phyloP scores from a whole-genome alignment of 257 asterid species.

The Cynanchum wilfordii region DNA sequence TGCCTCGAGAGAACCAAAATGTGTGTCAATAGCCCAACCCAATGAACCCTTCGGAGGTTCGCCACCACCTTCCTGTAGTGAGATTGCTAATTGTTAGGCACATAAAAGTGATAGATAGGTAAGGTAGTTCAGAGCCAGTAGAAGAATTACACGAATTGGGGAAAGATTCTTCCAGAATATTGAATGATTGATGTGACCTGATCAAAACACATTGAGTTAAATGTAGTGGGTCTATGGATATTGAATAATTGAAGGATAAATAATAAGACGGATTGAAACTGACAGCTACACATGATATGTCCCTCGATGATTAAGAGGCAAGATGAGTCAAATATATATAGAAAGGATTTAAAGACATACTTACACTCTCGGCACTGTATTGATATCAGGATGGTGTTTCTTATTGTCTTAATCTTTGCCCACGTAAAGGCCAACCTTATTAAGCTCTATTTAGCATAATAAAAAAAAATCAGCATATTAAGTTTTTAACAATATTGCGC shows the following conservation, averaged over 20 bases:
- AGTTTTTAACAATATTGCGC: not conserved
- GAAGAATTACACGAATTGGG: constrained; percentile 55
- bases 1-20: constrained; percentile 66
- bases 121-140: constrained; percentile 3
- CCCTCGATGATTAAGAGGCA: not conserved
- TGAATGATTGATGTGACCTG: constrained; percentile 90
- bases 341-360: not conserved
- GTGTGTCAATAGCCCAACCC: constrained; percentile 57
- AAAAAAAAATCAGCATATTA: not conserved
- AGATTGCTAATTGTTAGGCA: constrained; percentile 7
- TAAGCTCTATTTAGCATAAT: not conserved
- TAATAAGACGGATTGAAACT: not conserved
- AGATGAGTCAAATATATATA: not conserved
- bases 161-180: constrained; percentile 94
- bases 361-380: not conserved
- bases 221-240: not conserved
- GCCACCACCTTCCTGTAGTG: constrained; percentile 73
- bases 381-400: too few relatives aligned
- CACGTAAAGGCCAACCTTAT: not conserved
- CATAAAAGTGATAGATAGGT: not conserved
- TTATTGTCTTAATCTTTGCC: not conserved
- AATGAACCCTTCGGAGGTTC: constrained; percentile 69
- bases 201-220: constrained; percentile 14
- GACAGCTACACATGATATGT: not conserved
- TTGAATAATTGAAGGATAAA: not conserved